Percentiles rank a stretch among this genome's conserved stretches.
Evolutionary conservation across 352 stramenopile genomes (phyloP).

Genomic region (Phytophthora europaea): DNA sequence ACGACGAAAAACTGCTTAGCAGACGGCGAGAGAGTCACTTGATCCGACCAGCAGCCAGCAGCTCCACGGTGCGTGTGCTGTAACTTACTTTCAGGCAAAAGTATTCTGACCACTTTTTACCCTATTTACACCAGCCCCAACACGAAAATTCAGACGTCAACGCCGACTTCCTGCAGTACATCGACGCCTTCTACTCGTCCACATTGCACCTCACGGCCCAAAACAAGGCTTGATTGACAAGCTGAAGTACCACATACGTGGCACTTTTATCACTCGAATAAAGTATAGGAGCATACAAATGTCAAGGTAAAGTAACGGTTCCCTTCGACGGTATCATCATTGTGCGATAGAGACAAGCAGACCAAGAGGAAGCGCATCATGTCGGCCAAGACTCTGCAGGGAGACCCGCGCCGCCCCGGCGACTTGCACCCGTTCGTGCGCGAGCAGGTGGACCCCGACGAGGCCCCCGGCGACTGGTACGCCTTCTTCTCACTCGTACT

Average conservation of each 20-base stretch:
- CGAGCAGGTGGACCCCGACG: constrained; percentile 50
- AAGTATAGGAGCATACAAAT: constrained; percentile 12
- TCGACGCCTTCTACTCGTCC: constrained; percentile 74
- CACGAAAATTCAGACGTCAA: constrained; percentile 33
- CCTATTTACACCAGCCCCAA: constrained; percentile 11
- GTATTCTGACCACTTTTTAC: constrained; percentile 1
- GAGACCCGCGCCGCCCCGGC: constrained; percentile 69
- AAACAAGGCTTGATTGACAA: constrained; percentile 32
- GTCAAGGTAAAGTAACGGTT: neutral
- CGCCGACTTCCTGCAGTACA: constrained; percentile 70
- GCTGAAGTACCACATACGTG: neutral
- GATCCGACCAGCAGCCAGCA: constrained; percentile 6
- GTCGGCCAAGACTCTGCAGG: constrained; percentile 41
- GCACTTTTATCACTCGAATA: neutral
- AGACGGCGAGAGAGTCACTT: constrained; percentile 36
- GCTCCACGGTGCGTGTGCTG: neutral
- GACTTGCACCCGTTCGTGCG: constrained; percentile 81
- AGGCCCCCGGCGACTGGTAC: constrained; percentile 67
- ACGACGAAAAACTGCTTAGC: constrained; percentile 52
- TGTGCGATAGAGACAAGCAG: constrained; percentile 23
- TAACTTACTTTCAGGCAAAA: neutral
- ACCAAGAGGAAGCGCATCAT: constrained; percentile 20
- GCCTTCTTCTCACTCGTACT: constrained; percentile 70
- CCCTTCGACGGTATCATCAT: constrained; percentile 5
- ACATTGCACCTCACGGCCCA: constrained; percentile 49